phyloP scores from a whole-genome alignment of 2,329 filamentous ascomycete species.

The Fusarium sp. region DNA sequence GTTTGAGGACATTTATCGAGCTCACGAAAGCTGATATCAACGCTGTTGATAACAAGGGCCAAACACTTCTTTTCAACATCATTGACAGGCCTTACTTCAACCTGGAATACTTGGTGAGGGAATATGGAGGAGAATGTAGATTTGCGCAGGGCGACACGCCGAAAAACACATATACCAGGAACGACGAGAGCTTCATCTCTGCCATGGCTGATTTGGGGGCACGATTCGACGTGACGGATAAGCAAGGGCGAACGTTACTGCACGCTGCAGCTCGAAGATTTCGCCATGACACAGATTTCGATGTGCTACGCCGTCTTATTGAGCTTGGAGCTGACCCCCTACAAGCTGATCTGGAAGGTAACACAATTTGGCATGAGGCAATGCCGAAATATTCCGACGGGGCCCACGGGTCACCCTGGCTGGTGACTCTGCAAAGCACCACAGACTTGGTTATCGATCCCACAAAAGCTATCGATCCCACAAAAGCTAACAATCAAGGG shows the following conservation, averaged over 20 bases:
- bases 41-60: not conserved
- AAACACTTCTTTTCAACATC: not conserved
- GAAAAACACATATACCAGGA: not conserved
- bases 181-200: not conserved
- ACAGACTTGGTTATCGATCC: no score
- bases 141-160: not conserved
- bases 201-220: not conserved
- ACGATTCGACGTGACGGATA: not conserved
- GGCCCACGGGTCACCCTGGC: not conserved
- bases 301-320: not conserved
- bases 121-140: not conserved
- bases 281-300: not conserved
- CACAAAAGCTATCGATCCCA: not conserved
- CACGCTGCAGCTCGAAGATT: not conserved
- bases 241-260: not conserved
- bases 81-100: not conserved
- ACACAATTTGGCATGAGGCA: not conserved
- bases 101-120: not conserved
- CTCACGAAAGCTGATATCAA: not conserved
- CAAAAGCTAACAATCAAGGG: not conserved
- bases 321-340: not conserved
- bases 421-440: not conserved
- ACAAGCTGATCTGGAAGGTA: not conserved
- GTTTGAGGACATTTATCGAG: not conserved
- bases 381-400: not conserved